Evolutionary conservation across 1,284 basidiomycete species (phyloP), one percentile per base, ranked within the genome.

Genomic region (Microbotryum lychnidis-dioicae): DNA sequence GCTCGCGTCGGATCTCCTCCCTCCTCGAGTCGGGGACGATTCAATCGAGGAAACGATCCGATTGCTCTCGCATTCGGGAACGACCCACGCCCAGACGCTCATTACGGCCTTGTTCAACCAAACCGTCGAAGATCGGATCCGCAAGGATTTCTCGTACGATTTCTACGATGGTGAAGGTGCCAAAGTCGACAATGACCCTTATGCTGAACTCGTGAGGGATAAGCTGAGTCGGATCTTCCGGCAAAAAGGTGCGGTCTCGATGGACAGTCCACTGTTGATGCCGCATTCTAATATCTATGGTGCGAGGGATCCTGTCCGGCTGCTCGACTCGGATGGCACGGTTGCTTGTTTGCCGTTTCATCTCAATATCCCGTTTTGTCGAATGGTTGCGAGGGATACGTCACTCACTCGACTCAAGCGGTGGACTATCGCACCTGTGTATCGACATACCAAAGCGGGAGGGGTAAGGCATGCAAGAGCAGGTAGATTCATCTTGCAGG

Each of bases 61-160:
- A 2, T 54, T 69, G 3, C 58, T 72, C 4, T 66, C 69, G 20
- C 70, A 70, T 50, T 62, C 69, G 0, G 70, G 70, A 23, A 71
- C 68, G 27, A 65, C 68, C 1, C 67, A 73, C 49, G 65, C 70
- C 0, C 62, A 69, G 27, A 68, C 67, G 16, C 58, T 71, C 27
- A 67, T 73, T 29, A 58, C 63, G 1, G 66, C 68, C 0, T 63
- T 73, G 6, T 73, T 73, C 62, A 63, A 69, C 50, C 61, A 68
- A 33, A 56, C 65, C 6, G 57, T 57, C 56, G 64, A 71, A n/a
- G 70, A 72, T 45, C 56, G 67, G 3, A 33, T 65, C 4, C 61
- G 66, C 6, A 67, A 70, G 50, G 70, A 73, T 29, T 68, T 67
- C 51, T 64, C 66, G 5, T 73, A 68, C 60, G 71, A 73, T 55